A percentile compares a stretch with the other conserved stretches of the same genome.
Evolutionary conservation across 83 land plant genomes (phyloP).

Genomic region (Picea abies): DNA sequence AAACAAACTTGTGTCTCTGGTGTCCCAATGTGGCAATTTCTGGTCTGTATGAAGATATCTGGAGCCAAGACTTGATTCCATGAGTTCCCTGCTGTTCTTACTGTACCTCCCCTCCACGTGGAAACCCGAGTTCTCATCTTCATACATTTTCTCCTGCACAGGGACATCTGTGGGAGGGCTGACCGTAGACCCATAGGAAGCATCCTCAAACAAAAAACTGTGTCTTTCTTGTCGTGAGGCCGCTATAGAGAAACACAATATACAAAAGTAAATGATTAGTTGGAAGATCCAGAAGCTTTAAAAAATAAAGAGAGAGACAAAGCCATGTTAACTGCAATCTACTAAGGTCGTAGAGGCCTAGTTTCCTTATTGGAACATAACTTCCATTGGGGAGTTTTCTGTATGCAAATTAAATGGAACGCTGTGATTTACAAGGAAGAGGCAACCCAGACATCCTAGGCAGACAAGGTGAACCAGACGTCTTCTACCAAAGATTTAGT

Average conservation of each 20-base stretch:
- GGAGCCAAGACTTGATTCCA: conserved; percentile 22
- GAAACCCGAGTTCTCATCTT: conserved; percentile 27
- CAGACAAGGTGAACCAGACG: no score
- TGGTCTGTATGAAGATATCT: conserved; percentile 22
- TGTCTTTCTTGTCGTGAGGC: conserved; percentile 26
- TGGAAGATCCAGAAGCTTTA: no score
- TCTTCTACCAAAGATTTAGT: no score
- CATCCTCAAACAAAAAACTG: conserved; percentile 35
- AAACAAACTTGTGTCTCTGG: not conserved
- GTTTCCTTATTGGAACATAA: not conserved
- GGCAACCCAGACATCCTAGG: no score
- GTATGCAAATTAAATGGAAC: no score
- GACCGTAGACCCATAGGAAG: conserved; percentile 25
- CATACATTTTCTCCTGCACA: conserved; percentile 24
- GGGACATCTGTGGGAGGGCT: conserved; percentile 12
- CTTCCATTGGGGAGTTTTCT: not conserved
- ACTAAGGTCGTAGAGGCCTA: no score
- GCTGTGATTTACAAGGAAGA: no score
- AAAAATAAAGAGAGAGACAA: no score
- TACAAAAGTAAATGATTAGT: not conserved
- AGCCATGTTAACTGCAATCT: no score
- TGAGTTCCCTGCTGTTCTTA: conserved; percentile 29
- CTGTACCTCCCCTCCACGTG: conserved; percentile 32
- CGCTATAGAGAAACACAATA: no score
- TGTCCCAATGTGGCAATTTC: conserved; percentile 25